Conservation (phyloP, 768 basidiomycete species). For the Suillus paluster region DNA sequence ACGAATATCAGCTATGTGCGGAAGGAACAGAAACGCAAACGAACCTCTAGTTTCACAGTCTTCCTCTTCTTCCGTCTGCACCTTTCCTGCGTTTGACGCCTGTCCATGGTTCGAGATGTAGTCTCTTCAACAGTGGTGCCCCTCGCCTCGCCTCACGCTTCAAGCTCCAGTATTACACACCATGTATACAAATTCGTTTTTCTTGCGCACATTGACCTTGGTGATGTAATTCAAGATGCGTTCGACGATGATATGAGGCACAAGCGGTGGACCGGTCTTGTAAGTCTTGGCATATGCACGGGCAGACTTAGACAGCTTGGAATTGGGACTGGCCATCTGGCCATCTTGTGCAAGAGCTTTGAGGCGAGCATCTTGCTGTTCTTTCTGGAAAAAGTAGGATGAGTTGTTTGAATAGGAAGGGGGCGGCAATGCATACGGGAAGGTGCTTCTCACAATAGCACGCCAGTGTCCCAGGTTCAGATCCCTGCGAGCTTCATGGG, state of each 20-base stretch:
- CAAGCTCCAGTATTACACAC: conserved; percentile 95
- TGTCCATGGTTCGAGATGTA: conserved; percentile 98
- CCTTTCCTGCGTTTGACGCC: conserved; percentile 64
- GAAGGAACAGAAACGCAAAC: conserved; percentile 23
- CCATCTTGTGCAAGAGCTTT: conserved; percentile 53
- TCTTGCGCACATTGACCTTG: conserved; percentile 74
- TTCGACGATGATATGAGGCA: conserved; percentile 84
- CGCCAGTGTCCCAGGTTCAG: conserved; percentile 72
- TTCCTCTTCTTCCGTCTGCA: conserved; percentile 85
- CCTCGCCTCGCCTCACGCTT: conserved; percentile 93
- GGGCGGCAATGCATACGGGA: conserved; percentile 56
- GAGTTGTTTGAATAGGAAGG: neutral
- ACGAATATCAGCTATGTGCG: conserved; percentile 10
- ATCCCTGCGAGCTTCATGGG: conserved; percentile 84
- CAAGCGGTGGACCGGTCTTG: conserved; percentile 89
- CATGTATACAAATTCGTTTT: conserved; percentile 72
- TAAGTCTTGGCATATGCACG: conserved; percentile 92
- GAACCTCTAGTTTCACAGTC: conserved; percentile 77
- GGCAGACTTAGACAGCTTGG: conserved; percentile 72
- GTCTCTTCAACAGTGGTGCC: conserved; percentile 88
- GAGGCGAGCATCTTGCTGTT: conserved; percentile 68
- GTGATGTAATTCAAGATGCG: conserved; percentile 76
- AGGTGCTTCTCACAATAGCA: conserved; percentile 92
- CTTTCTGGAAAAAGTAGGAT: conserved; percentile 49
- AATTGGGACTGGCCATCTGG: conserved; percentile 43